Percentiles rank a stretch among this genome's conserved stretches.
Evolutionary conservation across 2,329 filamentous ascomycete genomes (phyloP).

Genomic region (Cordyceps javanica): DNA sequence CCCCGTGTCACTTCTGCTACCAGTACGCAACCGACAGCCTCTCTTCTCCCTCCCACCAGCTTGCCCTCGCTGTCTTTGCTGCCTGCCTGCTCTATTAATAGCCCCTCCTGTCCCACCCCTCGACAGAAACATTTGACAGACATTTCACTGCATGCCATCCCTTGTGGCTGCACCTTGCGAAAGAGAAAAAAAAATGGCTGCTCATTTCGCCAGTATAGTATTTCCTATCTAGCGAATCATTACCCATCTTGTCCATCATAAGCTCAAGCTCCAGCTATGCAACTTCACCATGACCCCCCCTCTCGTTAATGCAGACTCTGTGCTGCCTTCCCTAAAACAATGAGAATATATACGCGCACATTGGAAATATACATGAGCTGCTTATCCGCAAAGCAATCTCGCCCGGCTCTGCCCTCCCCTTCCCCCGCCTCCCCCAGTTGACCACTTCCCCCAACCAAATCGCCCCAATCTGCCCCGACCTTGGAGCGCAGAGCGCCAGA

Average conservation of each 20-base stretch:
- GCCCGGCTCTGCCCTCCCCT: not conserved
- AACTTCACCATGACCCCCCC: not conserved
- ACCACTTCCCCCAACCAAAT: no score
- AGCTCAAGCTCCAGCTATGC: not conserved
- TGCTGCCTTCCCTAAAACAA: not conserved
- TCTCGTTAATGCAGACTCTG: not conserved
- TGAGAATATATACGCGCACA: conserved; percentile 5
- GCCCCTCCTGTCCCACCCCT: not conserved
- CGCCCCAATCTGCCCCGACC: no score
- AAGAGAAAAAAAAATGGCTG: not conserved
- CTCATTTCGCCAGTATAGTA: not conserved
- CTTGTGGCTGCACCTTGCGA: no score
- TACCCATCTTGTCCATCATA: not conserved
- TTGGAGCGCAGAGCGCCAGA: not conserved
- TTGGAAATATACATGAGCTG: not conserved
- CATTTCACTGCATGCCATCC: not conserved
- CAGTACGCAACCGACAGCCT: no score
- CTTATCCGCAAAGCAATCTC: not conserved
- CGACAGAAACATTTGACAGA: no score
- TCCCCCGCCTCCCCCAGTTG: no score
- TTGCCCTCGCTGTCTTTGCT: not conserved
- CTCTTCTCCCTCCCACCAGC: no score
- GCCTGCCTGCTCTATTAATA: not conserved
- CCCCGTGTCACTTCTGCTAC: not conserved
- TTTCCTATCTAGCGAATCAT: not conserved